phyloP scores from a whole-genome alignment of 176 grass and related monocot species.

The Melocanna baccifera region DNA sequence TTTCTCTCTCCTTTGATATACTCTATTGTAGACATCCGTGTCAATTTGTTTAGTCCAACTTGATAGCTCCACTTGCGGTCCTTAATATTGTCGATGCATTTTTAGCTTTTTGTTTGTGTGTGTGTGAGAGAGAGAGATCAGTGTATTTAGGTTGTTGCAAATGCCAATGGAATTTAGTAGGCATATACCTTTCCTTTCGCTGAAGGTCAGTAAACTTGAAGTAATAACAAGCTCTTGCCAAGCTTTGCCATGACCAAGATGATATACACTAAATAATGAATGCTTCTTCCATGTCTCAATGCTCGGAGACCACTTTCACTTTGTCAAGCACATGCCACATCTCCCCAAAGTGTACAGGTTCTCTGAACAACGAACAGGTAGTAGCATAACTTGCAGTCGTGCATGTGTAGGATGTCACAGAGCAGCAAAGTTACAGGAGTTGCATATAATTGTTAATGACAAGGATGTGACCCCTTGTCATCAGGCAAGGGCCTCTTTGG shows the following conservation, averaged over 20 bases:
- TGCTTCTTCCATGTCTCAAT: constrained; percentile 8
- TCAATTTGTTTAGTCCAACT: constrained; percentile 3
- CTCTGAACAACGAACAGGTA: constrained; percentile 37
- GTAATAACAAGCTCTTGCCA: neutral
- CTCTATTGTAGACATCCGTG: neutral
- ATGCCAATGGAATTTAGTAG: neutral
- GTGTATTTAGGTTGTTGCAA: neutral
- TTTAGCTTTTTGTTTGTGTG: neutral
- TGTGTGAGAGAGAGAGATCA: neutral
- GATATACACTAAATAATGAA: neutral
- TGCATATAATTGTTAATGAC: neutral
- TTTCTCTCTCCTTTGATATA: neutral
- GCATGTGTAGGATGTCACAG: constrained; percentile 40
- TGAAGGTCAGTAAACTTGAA: neutral
- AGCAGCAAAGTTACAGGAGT: constrained; percentile 8
- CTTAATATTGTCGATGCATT: neutral
- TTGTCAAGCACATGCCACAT: constrained; percentile 16
- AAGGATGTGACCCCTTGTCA: constrained; percentile 5
- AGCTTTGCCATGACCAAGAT: neutral
- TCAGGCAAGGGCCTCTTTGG: neutral
- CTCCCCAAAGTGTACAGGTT: constrained; percentile 24
- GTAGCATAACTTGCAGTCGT: neutral
- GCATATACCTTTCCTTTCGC: neutral
- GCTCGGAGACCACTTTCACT: constrained; percentile 7
- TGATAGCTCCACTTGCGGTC: neutral